Base-by-base conservation (phyloP, 73 alveolate species). In the Durusdinium trenchii region DNA sequence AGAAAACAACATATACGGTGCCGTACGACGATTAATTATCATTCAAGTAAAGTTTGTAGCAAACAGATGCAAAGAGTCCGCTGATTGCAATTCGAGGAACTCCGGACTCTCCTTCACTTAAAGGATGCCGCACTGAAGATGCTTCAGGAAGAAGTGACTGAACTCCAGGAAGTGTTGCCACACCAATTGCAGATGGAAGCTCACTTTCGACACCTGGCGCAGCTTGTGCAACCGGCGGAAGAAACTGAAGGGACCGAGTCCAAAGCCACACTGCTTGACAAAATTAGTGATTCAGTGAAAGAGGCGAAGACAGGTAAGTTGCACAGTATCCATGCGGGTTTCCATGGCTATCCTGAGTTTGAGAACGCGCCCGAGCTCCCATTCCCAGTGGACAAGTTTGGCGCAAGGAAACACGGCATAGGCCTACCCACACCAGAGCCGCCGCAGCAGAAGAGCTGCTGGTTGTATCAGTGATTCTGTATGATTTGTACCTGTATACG, bases 281-380 rank as follows among this genome's bases (percentile, higher is more conserved):
- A 84, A 40, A 84, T 84, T 51, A 75, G 76, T 40, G 51, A 51
- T 10, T 73, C 94, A 6, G 76, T 84, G 36, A 30, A 84, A 51
- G 51, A 84, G 43, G 94, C 94, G 54, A 32, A 52, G 76, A 40
- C 51, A 38, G 76, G 75, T 43, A 48, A 84, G 94, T 50, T 84
- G 51, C 94, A 84, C 52, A 52, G 51, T 46, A 51, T 84, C 75
- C 94, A 84, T 52, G 94, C 94, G 10, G 94, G 94, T 20, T 84
- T 51, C 75, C 94, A 84, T 36, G 91, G 91, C 69, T 84, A 84
- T 52, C 94, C 94, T 5, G 94, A 84, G n/a, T 84, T 84, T 38
- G 94, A 84, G 40, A 16, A 48, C n/a, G 75, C 78, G 18, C 75
- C 94, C 6, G 91, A 81, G 36, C 76, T 84, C 38, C 94, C 94